phyloP scores from a whole-genome alignment of 805 yeast species.

The Naumovozyma dairenensis region DNA sequence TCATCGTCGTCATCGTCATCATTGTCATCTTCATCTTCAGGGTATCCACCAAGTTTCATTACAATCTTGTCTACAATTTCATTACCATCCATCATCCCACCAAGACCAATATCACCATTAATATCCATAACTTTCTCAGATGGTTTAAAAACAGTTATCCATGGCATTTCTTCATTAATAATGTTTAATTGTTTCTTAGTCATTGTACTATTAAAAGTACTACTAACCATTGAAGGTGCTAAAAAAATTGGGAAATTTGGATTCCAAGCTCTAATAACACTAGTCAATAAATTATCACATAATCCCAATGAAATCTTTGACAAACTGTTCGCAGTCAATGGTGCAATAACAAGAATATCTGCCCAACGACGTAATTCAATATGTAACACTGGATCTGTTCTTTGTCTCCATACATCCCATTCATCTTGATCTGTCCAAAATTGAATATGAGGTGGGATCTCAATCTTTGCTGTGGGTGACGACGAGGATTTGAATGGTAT shows the following conservation, averaged over 20 bases:
- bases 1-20: slow-evolving; percentile 34
- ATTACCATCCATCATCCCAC: slow-evolving; percentile 97
- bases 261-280: slow-evolving; percentile 94
- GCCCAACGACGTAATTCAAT: slow-evolving; percentile 96
- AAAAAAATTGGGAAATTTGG: slow-evolving; percentile 76
- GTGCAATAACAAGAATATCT: slow-evolving; percentile 81
- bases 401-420: slow-evolving; percentile 72
- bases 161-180: slow-evolving; percentile 82
- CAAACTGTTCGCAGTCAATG: slow-evolving; percentile 87
- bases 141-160: slow-evolving; percentile 85
- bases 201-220: slow-evolving; percentile 79
- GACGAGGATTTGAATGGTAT: not conserved
- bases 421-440: slow-evolving; percentile 93
- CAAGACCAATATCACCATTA: slow-evolving; percentile 96
- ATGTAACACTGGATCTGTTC: slow-evolving; percentile 86
- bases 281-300: slow-evolving; percentile 84
- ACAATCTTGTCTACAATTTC: slow-evolving; percentile 83
- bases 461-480: slow-evolving; percentile 32
- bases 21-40: slow-evolving; percentile 40
- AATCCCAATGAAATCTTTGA: slow-evolving; percentile 83
- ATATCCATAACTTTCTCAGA: slow-evolving; percentile 87
- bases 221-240: slow-evolving; percentile 93
- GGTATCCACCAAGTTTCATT: slow-evolving; percentile 54
- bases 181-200: slow-evolving; percentile 74
- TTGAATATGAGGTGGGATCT: slow-evolving; percentile 55